These are phyloP conservation scores for Penicillium parvum DNA, from an alignment of 495 filamentous ascomycete species.

Conservation along the genomic window DNA sequence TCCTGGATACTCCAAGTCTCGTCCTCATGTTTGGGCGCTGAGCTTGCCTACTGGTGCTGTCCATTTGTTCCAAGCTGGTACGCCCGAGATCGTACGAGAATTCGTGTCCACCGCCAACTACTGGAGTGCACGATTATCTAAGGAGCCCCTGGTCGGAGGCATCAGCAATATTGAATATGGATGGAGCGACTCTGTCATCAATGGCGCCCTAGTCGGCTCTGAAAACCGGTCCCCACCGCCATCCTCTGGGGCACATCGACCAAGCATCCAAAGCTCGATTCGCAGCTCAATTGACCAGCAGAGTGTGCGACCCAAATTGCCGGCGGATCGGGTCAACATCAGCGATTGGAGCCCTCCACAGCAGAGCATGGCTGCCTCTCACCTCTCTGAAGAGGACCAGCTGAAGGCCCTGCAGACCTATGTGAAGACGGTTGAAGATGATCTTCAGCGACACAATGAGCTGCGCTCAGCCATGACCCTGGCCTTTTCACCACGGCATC, in stretches of 20 bases:
- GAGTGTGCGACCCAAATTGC: constrained; percentile 60
- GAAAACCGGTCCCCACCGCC: constrained; percentile 43
- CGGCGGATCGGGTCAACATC: constrained; percentile 81
- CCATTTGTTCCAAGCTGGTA: constrained; percentile 96
- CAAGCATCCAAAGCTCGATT: constrained; percentile 67
- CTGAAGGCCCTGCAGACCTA: constrained; percentile 69
- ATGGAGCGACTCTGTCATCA: constrained; percentile 88
- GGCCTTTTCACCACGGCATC: constrained; percentile 82
- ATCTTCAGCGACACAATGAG: constrained; percentile 82
- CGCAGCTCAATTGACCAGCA: constrained; percentile 68
- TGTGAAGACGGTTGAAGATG: constrained; percentile 79
- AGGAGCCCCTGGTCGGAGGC: constrained; percentile 84
- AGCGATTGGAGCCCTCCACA: constrained; percentile 91
- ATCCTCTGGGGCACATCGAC: constrained; percentile 41
- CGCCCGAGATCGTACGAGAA: constrained; percentile 88
- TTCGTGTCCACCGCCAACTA: constrained; percentile 96
- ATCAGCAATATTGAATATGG: constrained; percentile 98
- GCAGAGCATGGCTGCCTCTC: constrained; percentile 81
- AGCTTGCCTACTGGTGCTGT: constrained; percentile 88
- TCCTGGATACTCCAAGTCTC: constrained; percentile 85
- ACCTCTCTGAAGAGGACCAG: constrained; percentile 74
- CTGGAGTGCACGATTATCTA: constrained; percentile 91
- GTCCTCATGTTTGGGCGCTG: constrained; percentile 94
- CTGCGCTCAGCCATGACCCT: constrained; percentile 78
- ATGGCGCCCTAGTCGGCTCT: constrained; percentile 57